These are phyloP conservation scores for Penicillium sp. DNA, from an alignment of 2,329 filamentous ascomycete species.

Conservation along the genomic window DNA sequence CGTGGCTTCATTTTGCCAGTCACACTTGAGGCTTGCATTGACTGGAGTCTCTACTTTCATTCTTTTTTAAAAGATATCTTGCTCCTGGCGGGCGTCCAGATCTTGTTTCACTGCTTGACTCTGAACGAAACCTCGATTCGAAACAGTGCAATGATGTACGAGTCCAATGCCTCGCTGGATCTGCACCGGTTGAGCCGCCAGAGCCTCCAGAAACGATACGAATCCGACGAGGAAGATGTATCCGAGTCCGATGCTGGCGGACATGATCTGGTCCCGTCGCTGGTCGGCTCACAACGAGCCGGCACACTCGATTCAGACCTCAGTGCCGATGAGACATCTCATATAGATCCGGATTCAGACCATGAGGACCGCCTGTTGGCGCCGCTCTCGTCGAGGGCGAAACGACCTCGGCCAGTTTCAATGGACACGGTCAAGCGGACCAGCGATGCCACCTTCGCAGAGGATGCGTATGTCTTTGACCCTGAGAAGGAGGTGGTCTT, in stretches of 20 bases:
- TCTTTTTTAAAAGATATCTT: no score
- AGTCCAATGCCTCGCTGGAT: constrained; percentile 22
- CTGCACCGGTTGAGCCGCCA: constrained; percentile 30
- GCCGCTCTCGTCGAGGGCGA: constrained; percentile 17
- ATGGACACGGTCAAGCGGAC: constrained; percentile 34
- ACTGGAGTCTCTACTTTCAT: no score
- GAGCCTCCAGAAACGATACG: constrained; percentile 31
- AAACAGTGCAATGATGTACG: constrained; percentile 29
- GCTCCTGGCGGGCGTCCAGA: no score
- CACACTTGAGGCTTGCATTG: no score
- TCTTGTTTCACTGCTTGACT: no score
- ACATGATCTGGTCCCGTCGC: constrained; percentile 31
- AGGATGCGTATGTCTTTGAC: constrained; percentile 30
- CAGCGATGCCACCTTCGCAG: constrained; percentile 28
- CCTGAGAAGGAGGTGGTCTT: constrained; percentile 31
- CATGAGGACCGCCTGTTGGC: constrained; percentile 21
- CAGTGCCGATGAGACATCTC: constrained; percentile 28
- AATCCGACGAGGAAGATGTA: constrained; percentile 37
- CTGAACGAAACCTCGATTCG: no score
- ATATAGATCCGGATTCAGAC: constrained; percentile 21
- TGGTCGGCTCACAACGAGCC: constrained; percentile 25
- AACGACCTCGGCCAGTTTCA: constrained; percentile 29
- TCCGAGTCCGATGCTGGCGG: constrained; percentile 35
- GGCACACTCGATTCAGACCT: constrained; percentile 28
- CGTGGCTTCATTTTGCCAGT: no score